These are phyloP conservation scores for Oryza brachyantha DNA, from an alignment of 176 grass and related monocot genomes.

Conservation along the genomic window DNA sequence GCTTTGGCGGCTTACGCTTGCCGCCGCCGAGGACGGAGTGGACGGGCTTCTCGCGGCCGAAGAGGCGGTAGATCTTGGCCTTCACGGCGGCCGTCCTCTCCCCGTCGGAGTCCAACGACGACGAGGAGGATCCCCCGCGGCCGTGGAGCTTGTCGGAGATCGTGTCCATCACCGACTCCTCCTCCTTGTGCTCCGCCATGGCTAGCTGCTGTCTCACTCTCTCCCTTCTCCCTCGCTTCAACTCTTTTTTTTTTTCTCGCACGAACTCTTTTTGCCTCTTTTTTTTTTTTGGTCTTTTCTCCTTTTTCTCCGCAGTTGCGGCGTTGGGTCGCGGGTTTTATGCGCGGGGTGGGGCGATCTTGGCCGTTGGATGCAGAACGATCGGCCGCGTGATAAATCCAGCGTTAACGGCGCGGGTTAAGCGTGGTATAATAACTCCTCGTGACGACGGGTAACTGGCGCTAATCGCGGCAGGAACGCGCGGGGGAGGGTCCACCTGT, in stretches of 20 bases:
- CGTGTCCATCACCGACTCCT: slow-evolving; percentile 56
- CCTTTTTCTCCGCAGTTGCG: background rate
- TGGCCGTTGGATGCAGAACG: background rate
- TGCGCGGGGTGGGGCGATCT: background rate
- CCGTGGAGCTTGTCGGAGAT: slow-evolving; percentile 57
- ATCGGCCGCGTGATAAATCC: background rate
- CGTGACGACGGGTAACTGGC: background rate
- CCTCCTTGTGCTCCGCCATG: slow-evolving; percentile 78
- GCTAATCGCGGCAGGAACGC: too few relatives aligned
- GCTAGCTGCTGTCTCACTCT: background rate
- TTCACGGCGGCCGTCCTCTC: slow-evolving; percentile 34
- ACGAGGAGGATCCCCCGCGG: slow-evolving; percentile 45
- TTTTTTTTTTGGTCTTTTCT: background rate
- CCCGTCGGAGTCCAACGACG: slow-evolving; percentile 56
- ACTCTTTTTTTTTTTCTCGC: too few relatives aligned
- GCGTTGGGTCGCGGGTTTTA: slow-evolving; percentile 1
- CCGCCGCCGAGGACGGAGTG: slow-evolving; percentile 67
- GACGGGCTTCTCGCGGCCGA: slow-evolving; percentile 56
- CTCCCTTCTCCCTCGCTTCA: background rate
- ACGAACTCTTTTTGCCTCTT: background rate
- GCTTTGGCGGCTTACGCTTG: slow-evolving; percentile 32
- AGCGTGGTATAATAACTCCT: background rate
- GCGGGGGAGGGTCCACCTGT: background rate
- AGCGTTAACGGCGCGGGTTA: background rate
- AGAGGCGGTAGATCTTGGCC: slow-evolving; percentile 71